Evolutionary conservation across 1,284 basidiomycete species (phyloP).

Genomic region (Irpex rosettiformis): DNA sequence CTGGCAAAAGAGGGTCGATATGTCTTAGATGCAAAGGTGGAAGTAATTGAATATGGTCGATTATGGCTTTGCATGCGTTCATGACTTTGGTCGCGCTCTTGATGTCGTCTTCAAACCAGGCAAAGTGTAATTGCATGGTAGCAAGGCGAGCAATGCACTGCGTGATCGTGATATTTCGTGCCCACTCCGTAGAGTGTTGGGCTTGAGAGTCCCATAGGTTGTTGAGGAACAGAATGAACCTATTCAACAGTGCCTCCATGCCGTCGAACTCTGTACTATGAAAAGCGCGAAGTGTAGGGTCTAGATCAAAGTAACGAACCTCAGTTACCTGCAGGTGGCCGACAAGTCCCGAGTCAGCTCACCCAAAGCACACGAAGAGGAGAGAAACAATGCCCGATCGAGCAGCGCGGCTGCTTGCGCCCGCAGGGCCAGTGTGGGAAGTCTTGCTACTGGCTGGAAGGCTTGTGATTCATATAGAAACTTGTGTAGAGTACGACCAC

Average conservation of each 20-base stretch:
- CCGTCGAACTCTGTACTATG: slow-evolving; percentile 27
- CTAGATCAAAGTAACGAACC: slow-evolving; percentile 12
- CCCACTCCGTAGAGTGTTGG: slow-evolving; percentile 13
- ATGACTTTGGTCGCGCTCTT: slow-evolving; percentile 12
- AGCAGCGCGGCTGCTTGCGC: slow-evolving; percentile 33
- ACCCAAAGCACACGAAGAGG: slow-evolving; percentile 12
- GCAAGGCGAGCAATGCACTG: slow-evolving; percentile 31
- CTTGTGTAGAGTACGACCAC: slow-evolving; percentile 21
- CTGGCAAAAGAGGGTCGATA: slow-evolving; percentile 15
- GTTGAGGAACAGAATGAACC: slow-evolving; percentile 27
- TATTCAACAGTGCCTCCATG: slow-evolving; percentile 32
- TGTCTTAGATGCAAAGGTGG: slow-evolving; percentile 2
- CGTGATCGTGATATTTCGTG: slow-evolving; percentile 16
- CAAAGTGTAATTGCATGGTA: slow-evolving; percentile 34
- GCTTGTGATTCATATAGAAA: slow-evolving; percentile 24
- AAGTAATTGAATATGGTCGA: slow-evolving; percentile 5
- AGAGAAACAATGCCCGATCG: slow-evolving; percentile 17
- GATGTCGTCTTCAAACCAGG: slow-evolving; percentile 20
- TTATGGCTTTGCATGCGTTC: slow-evolving; percentile 17
- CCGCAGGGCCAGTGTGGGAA: slow-evolving; percentile 22
- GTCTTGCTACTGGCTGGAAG: slow-evolving; percentile 15
- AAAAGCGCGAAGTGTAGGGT: slow-evolving; percentile 17
- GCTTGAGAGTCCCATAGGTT: slow-evolving; percentile 16
- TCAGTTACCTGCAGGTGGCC: slow-evolving; percentile 6
- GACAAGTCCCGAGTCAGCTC: background rate